Evolutionary conservation across 306 rosid genomes (phyloP).

Genomic region (Quercus robur): DNA sequence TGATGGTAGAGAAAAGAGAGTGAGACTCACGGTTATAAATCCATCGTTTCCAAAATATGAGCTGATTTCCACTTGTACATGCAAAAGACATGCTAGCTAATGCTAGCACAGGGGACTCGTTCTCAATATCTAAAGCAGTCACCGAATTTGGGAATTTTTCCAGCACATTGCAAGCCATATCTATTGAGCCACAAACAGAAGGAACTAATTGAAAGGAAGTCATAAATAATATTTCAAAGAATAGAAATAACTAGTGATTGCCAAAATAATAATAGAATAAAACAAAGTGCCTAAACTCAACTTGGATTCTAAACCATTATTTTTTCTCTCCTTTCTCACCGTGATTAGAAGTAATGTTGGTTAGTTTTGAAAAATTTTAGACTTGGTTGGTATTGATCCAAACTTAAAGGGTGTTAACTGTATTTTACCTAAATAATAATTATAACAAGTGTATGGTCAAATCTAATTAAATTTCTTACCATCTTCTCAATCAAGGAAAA

Average conservation of each 20-base stretch:
- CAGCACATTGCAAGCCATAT: neutral
- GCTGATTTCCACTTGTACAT: neutral
- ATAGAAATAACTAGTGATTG: neutral
- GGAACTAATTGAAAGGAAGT: neutral
- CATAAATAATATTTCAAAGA: neutral
- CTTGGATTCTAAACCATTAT: too few species aligned
- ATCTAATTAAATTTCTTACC: too few species aligned
- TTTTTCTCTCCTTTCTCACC: accelerated
- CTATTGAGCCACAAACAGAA: neutral
- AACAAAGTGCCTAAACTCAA: too few species aligned
- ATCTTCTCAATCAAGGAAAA: accelerated
- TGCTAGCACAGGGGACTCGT: neutral
- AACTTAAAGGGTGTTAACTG: accelerated
- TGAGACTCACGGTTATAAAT: neutral
- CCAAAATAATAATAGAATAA: too few species aligned
- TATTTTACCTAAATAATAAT: too few species aligned
- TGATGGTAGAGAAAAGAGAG: neutral
- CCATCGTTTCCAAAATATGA: neutral
- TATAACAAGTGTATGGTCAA: neutral
- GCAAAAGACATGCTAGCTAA: neutral
- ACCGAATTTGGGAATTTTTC: neutral
- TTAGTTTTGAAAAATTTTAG: too few species aligned
- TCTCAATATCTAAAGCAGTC: neutral
- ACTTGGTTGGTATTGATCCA: too few species aligned
- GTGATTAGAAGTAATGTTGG: accelerated